Evolutionary conservation across 108 stramenopile genomes (phyloP).

Genomic region (Skeletonema potamos): DNA sequence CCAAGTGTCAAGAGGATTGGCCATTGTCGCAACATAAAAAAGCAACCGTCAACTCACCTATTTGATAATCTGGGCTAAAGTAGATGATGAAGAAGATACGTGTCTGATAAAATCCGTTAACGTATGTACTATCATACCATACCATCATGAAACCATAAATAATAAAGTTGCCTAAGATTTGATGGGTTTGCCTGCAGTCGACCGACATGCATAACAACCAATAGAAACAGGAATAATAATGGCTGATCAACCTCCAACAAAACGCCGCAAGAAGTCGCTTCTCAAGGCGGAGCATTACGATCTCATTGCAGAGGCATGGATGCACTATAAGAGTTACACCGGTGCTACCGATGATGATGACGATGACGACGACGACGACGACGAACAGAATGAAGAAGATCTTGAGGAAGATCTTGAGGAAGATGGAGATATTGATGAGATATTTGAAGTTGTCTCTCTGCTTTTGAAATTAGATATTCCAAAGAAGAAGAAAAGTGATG

Average conservation of each 20-base stretch:
- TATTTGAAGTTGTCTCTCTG: conserved; percentile 53
- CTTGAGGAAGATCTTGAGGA: neutral
- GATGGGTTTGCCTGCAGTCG: too few species aligned
- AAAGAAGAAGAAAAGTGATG: neutral
- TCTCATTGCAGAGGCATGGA: conserved; percentile 38
- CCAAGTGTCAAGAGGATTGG: too few species aligned
- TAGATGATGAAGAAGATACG: neutral
- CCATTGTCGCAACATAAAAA: neutral
- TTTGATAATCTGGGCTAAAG: neutral
- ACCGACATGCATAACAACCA: too few species aligned
- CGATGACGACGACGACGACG: neutral
- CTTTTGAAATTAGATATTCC: neutral
- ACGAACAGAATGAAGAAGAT: neutral
- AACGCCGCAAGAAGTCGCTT: neutral
- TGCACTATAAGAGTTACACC: conserved; percentile 61
- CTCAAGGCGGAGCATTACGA: neutral
- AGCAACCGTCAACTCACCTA: neutral
- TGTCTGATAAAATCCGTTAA: neutral
- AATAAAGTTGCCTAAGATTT: too few species aligned
- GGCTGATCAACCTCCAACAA: conserved; percentile 4
- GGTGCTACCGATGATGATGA: conserved; percentile 45
- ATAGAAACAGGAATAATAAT: neutral
- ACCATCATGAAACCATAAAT: too few species aligned
- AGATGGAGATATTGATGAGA: conserved; percentile 62
- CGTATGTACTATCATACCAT: too few species aligned